phyloP scores from a whole-genome alignment of 2,329 filamentous ascomycete species.

The Penicillium sp. region DNA sequence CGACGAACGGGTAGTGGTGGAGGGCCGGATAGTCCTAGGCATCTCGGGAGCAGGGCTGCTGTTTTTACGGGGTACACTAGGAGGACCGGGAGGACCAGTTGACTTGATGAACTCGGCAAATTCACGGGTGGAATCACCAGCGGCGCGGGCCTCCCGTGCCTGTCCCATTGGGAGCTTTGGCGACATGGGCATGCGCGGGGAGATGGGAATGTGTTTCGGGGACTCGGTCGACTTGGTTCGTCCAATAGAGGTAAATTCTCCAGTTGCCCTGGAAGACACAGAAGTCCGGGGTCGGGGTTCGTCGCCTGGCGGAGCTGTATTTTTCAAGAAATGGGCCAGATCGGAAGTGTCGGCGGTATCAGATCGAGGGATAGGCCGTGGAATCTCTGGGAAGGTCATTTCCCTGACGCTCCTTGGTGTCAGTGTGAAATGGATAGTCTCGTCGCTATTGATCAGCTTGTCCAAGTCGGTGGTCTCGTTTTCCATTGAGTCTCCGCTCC shows the following conservation, averaged over 20 bases:
- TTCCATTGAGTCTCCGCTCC: constrained; percentile 29
- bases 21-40: constrained; percentile 12
- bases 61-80: too few relatives aligned
- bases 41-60: constrained; percentile 9
- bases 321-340: constrained; percentile 40
- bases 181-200: constrained; percentile 14
- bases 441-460: constrained; percentile 74
- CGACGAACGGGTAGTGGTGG: constrained; percentile 5
- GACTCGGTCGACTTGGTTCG: constrained; percentile 25
- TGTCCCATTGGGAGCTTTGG: constrained; percentile 32
- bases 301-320: constrained; percentile 33
- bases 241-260: constrained; percentile 16
- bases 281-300: constrained; percentile 19
- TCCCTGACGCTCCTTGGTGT: constrained; percentile 77
- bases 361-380: constrained; percentile 32
- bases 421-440: constrained; percentile 78
- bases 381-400: constrained; percentile 53
- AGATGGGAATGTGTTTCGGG: constrained; percentile 27
- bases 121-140: constrained; percentile 70
- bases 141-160: constrained; percentile 70
- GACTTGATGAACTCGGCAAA: constrained; percentile 88
- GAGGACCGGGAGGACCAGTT: constrained; percentile 60
- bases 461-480: constrained; percentile 70
- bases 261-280: constrained; percentile 20
- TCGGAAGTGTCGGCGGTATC: constrained; percentile 39